Conservation (phyloP, 768 basidiomycete genomes). For the Auricularia cornea region DNA sequence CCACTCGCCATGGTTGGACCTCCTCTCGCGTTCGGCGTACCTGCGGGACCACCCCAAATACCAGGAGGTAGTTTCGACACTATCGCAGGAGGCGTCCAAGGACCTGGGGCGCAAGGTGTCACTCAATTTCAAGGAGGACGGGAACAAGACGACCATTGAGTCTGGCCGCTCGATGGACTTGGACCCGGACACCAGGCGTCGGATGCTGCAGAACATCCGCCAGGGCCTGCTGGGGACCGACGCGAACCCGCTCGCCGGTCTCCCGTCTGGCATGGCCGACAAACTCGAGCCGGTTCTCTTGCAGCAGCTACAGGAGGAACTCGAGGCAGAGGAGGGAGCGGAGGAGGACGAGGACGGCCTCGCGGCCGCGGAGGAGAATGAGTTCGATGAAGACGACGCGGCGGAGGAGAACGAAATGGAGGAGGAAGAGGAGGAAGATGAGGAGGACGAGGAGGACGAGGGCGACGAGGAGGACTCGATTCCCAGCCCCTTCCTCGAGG, state of each 20-base stretch:
- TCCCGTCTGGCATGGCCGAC: background rate
- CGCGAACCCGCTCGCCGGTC: background rate
- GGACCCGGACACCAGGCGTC: too few relatives aligned
- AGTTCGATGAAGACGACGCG: too few relatives aligned
- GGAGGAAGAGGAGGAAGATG: background rate
- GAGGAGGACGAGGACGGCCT: background rate
- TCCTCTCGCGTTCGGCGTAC: background rate
- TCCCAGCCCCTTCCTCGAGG: background rate
- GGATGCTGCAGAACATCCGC: too few relatives aligned
- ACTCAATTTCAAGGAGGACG: background rate
- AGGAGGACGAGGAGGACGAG: background rate
- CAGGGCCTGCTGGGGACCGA: background rate
- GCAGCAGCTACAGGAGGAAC: background rate
- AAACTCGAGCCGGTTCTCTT: background rate
- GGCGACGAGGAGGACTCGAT: background rate
- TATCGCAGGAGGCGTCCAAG: background rate
- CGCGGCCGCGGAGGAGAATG: background rate
- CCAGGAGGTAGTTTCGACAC: background rate
- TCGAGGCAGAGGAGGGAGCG: background rate
- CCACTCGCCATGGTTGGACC: background rate
- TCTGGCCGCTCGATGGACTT: background rate
- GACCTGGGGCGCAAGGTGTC: background rate
- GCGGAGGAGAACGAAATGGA: background rate
- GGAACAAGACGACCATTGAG: background rate
- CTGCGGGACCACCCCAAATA: background rate